Evolutionary conservation across 2,329 filamentous ascomycete species (phyloP), one percentile per base, ranked within the genome.

Genomic region (Coniosporium tulheliwenetii): DNA sequence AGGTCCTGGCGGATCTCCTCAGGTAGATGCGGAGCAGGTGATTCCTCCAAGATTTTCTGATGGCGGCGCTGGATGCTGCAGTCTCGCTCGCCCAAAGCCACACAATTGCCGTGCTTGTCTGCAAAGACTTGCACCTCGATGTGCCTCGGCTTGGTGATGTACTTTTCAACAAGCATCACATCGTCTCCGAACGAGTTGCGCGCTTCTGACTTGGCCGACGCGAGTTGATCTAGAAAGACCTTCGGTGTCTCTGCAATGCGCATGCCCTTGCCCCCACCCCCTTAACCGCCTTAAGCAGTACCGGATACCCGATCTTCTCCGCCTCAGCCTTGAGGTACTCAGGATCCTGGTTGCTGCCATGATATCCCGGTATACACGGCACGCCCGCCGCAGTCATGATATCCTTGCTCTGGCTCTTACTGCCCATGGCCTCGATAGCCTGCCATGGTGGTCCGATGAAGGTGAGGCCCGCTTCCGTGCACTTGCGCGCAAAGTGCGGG

Each of bases 371-470:
- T 38, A 98, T 91, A 53, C 91, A 96, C 4, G 87, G 87, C 3
- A 98, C 91, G 8, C 86, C 85, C n/a, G 91, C 89, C 4, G 77
- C 77, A 30, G 76, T 85, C 91, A 98, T 96, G 55, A 98, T 95
- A 57, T 94, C 83, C 61, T 98, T 98, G 40, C 84, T 91, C 44
- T 82, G 72, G 41, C 72, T 86, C 66, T 95, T 94, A 64, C 93
- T 85, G 39, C 87, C 87, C 87, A 95, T 94, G 44, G 75, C 73
- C 50, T 79, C 75, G 42, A 80, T 79, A 2, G 86, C 85, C 43
- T 81, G 69, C 60, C 65, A 75, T 2, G 91, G 86, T 1, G 91
- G 91, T 0, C 91, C 91, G 52, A 98, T 93, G 57, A 98, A 98
- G 41, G 89, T 79, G 47, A 98, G 73, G 9, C 91, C 91, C 36